phyloP scores from a whole-genome alignment of 352 stramenopile genomes.

The Phytopythium ostracodes region DNA sequence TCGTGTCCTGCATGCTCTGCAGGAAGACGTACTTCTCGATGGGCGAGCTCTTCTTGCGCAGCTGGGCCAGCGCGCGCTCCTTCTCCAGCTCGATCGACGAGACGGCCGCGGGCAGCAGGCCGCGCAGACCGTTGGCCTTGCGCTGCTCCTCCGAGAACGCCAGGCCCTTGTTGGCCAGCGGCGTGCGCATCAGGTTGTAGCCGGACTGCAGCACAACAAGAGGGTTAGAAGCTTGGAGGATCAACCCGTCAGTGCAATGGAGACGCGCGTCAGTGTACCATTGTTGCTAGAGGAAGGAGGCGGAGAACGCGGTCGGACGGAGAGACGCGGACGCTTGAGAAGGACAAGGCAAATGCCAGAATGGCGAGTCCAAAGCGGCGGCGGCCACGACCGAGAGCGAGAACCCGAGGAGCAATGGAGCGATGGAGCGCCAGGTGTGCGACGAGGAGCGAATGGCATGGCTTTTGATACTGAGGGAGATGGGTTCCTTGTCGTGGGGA shows the following conservation, averaged over 20 bases:
- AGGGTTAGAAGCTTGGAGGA: no score
- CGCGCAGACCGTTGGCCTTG: slow-evolving; percentile 82
- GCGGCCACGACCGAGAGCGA: background rate
- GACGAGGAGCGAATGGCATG: background rate
- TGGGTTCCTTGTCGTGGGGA: background rate
- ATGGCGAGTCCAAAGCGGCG: slow-evolving; percentile 10
- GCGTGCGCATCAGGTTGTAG: slow-evolving; percentile 80
- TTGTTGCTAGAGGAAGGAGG: background rate
- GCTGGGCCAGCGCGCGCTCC: slow-evolving; percentile 78
- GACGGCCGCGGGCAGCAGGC: slow-evolving; percentile 86
- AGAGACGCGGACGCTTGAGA: slow-evolving; percentile 5
- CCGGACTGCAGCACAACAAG: slow-evolving; percentile 11
- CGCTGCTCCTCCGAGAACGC: slow-evolving; percentile 92
- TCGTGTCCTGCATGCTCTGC: slow-evolving; percentile 86
- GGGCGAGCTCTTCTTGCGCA: slow-evolving; percentile 79
- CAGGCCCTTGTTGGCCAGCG: slow-evolving; percentile 90
- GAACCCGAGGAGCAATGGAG: background rate
- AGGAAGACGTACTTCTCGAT: slow-evolving; percentile 95
- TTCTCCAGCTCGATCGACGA: slow-evolving; percentile 87
- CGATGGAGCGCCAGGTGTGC: background rate
- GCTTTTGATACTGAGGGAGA: background rate
- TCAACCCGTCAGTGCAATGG: background rate
- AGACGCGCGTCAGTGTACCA: slow-evolving; percentile 1
- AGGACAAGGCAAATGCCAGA: slow-evolving; percentile 22
- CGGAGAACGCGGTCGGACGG: background rate